Conservation (phyloP, 2,329 filamentous ascomycete genomes). For the Pseudopyrenochaeta lycopersici region DNA sequence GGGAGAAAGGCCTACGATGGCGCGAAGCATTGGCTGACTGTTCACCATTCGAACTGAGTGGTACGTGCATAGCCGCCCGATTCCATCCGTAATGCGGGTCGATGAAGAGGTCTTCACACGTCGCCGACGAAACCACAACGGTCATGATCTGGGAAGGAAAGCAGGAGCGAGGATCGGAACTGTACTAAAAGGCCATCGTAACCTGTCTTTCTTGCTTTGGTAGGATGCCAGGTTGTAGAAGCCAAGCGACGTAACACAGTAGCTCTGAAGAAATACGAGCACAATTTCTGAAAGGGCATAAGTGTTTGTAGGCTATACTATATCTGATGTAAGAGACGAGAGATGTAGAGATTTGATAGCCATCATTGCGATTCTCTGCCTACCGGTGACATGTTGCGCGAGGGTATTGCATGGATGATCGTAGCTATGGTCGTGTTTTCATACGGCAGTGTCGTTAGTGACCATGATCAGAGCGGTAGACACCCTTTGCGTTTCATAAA, state of each 20-base stretch:
- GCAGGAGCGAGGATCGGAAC: neutral
- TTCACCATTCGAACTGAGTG: constrained; percentile 2
- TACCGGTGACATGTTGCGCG: too few species aligned
- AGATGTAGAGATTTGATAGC: too few species aligned
- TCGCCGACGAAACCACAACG: neutral
- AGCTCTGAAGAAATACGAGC: too few species aligned
- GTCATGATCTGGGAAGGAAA: neutral
- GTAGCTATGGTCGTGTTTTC: neutral
- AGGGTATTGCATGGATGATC: neutral
- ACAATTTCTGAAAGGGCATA: too few species aligned
- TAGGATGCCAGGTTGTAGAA: neutral
- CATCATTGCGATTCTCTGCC: too few species aligned
- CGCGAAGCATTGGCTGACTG: constrained; percentile 16
- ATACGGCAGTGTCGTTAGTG: neutral
- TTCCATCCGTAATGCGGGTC: constrained; percentile 13
- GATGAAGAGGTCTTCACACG: constrained; percentile 13
- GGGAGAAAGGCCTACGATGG: constrained; percentile 7
- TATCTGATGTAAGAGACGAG: too few species aligned
- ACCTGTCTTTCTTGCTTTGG: neutral
- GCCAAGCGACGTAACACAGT: too few species aligned
- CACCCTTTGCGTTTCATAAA: neutral
- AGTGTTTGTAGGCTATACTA: too few species aligned
- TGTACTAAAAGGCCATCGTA: neutral
- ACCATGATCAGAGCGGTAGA: neutral
- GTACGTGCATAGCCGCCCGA: constrained; percentile 18